Base-by-base conservation (phyloP, 1,284 basidiomycete genomes). In the Trichosporon coremiiforme region DNA sequence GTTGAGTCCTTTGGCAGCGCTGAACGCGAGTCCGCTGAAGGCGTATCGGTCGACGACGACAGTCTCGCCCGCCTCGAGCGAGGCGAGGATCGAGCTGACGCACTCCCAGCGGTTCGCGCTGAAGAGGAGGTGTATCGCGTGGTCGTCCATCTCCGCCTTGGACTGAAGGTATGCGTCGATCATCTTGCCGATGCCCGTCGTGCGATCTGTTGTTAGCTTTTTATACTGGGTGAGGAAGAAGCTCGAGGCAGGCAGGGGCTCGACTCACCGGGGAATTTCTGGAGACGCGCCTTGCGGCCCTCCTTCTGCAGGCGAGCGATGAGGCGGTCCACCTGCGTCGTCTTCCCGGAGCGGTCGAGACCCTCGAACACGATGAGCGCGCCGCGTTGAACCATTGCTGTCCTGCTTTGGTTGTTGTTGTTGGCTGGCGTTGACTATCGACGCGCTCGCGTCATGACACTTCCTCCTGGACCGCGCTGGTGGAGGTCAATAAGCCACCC, bases 91-190 rank as follows among this genome's bases (percentile, higher is more conserved):
- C 0, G 85, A 85, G 9, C 89, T 84, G 20, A 90, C 90, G 74
- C 91, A 87, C 82, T 99, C 96, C 96, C 97, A 99, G 25, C 96
- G 89, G 81, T 99, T 99, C 0, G 95, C 96, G 64, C 93, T 91
- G 86, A 99, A 99, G 68, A 99, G 88, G 0, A 98, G 88, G 80
- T 99, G 96, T 68, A 99, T 90, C 2, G 91, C 91, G 74, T 87
- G 91, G 84, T 98, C 94, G 81, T 97, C 93, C 66, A 98, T 86
- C 25, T 98, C 93, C 9, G 90, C 87, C 70, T 91, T 84, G 20
- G 90, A 92, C 67, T 89, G 89, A 69, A 99, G 86, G 84, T 99
- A 99, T 12, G 90, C 87, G 82, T 99, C 91, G 79, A 99, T 97
- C 90, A 96, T 93, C 77, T 90, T 87, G 8, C 96, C 96, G 67